Conservation (phyloP, 768 basidiomycete species). For the Amanita polypyramis region DNA sequence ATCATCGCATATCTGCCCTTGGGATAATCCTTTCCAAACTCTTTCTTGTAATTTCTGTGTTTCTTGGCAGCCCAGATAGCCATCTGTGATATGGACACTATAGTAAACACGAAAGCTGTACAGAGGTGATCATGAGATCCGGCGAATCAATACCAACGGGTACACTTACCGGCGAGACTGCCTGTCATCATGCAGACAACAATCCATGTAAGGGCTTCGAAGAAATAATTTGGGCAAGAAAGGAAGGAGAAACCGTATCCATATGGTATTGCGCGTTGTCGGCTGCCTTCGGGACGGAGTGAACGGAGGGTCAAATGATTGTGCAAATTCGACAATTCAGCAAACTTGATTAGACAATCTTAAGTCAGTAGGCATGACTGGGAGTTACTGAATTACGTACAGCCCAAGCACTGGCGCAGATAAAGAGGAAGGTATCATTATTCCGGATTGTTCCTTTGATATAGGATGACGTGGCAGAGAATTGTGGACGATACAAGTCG, state of each 20-base stretch:
- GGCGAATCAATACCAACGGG: neutral
- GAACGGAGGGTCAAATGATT: conserved; percentile 76
- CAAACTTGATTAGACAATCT: conserved; percentile 41
- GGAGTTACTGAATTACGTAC: conserved; percentile 36
- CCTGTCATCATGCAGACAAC: conserved; percentile 68
- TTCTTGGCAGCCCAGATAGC: conserved; percentile 84
- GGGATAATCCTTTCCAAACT: conserved; percentile 85
- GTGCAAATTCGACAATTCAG: conserved; percentile 75
- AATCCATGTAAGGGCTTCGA: conserved; percentile 74
- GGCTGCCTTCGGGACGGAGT: conserved; percentile 74
- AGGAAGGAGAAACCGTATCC: conserved; percentile 89
- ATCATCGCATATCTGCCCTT: conserved; percentile 65
- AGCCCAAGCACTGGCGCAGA: conserved; percentile 57
- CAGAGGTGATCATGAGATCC: neutral
- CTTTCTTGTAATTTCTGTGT: conserved; percentile 81
- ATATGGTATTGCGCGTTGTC: conserved; percentile 74
- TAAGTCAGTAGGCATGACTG: neutral
- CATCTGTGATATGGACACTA: conserved; percentile 47
- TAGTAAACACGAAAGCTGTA: conserved; percentile 2
- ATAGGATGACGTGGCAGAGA: conserved; percentile 53
- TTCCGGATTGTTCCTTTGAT: conserved; percentile 54
- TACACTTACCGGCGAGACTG: conserved; percentile 57
- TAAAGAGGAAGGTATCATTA: conserved; percentile 56
- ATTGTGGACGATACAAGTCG: conserved; percentile 75
- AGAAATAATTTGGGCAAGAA: conserved; percentile 91